Base-by-base conservation (phyloP, 768 basidiomycete genomes). In the Xerocomus spinulosus region DNA sequence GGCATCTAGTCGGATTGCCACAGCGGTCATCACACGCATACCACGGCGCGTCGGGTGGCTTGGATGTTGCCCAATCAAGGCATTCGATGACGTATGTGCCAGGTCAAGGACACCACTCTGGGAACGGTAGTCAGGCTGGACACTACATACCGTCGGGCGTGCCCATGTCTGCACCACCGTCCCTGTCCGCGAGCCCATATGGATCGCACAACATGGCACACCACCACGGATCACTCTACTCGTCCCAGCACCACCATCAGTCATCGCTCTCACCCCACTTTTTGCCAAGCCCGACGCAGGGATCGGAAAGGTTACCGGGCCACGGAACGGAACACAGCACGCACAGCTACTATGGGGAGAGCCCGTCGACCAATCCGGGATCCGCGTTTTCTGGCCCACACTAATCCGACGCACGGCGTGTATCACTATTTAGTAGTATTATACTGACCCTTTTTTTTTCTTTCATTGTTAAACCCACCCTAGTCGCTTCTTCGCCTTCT, bases 81-180 rank as follows among this genome's bases (percentile, higher is more conserved):
- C 50, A 67, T 58, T 51, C 74, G 62, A 54, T 78, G 70, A 49
- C 63, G 43, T 68, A 64, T 46, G 66, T 69, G 23, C 60, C 73
- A 12, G 62, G 70, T 25, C 71, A 70, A 46, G 69, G 69, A 35
- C 68, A 73, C 49, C 73, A 75, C 65, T 71, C 75, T 54, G 69
- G 67, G 69, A 59, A 58, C 42, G 54, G 56, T 23, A 49, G 54
- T 39, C 67, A 62, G 17, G 53, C 54, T 9, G 55, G 57, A 5
- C 62, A 64, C 43, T 67, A 69, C 37, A 51, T 67, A 32, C 55
- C 67, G 14, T 67, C 65, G 28, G 65, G 67, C 3, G 70, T 79
- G 18, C 78, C 81, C 9, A 69, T 81, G 56, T 76, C 79, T 17
- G 76, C 79, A 5, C 73, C 78, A 0, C 68, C 78, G 18, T 71